A percentile compares a stretch with the other conserved stretches of the same genome.
Conservation (phyloP, 2,329 filamentous ascomycete genomes). For the Colletotrichum musae region DNA sequence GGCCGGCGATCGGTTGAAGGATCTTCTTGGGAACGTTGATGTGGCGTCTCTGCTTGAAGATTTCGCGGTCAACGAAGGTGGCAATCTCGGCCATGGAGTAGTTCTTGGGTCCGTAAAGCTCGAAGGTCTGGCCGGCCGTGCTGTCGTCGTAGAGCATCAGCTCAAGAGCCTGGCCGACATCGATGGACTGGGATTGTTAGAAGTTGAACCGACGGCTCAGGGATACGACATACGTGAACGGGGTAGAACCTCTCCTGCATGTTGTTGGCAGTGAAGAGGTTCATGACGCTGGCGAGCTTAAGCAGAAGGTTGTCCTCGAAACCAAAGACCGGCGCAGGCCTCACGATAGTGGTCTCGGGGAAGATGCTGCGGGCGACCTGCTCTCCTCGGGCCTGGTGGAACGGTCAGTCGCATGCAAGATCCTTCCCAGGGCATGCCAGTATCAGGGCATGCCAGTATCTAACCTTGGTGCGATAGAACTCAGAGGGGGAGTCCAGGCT, state of each 20-base stretch:
- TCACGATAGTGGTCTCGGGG: slow-evolving; percentile 96
- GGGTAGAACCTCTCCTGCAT: slow-evolving; percentile 93
- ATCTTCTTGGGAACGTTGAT: slow-evolving; percentile 90
- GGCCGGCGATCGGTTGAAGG: slow-evolving; percentile 80
- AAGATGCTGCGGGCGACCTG: slow-evolving; percentile 88
- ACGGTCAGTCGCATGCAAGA: slow-evolving; percentile 30
- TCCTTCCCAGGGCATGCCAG: neutral
- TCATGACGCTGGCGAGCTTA: slow-evolving; percentile 83
- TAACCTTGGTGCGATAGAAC: slow-evolving; percentile 91
- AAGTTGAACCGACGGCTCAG: neutral
- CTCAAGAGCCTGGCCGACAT: slow-evolving; percentile 91
- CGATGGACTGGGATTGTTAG: slow-evolving; percentile 75
- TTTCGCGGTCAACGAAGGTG: slow-evolving; percentile 90
- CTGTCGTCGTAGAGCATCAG: slow-evolving; percentile 91
- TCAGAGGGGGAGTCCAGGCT: slow-evolving; percentile 84
- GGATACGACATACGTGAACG: slow-evolving; percentile 78
- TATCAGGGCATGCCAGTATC: neutral
- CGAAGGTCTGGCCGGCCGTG: slow-evolving; percentile 91
- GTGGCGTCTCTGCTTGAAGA: slow-evolving; percentile 89
- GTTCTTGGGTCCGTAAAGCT: slow-evolving; percentile 93
- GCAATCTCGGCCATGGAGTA: slow-evolving; percentile 92
- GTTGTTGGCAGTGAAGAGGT: slow-evolving; percentile 91
- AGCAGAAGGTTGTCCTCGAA: slow-evolving; percentile 95
- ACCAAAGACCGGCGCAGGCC: slow-evolving; percentile 93
- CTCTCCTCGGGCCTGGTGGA: slow-evolving; percentile 79